Evolutionary conservation across 2,329 filamentous ascomycete genomes (phyloP), one percentile per base, ranked within the genome.

Genomic region (Fusarium pseudonygamai): DNA sequence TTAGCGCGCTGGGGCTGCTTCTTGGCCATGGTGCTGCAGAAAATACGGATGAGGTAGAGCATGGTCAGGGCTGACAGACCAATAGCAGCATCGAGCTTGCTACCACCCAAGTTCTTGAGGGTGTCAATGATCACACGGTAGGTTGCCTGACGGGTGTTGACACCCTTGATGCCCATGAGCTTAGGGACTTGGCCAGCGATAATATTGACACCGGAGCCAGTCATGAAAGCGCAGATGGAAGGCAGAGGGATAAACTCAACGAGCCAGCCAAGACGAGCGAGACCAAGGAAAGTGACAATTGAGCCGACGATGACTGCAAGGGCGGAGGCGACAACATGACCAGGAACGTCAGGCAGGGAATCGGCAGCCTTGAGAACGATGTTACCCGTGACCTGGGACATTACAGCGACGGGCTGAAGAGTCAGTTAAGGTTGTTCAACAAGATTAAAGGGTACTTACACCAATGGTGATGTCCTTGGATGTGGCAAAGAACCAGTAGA

Each of bases 401-500:
- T 87, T 75, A 87, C 85, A 28, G 85, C 85, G 24, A 87, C 86
- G 18, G 86, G 90, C 92, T 80, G 28, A 45, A 58, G 59, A 75
- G 76, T 79, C 61, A 72, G 64, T 63, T n/a, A 34, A 50, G 22
- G 40, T 53, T 16, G 16, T 37, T 34, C 50, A 18, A 36, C 20
- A 16, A n/a, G 20, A 18, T 37, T 7, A 24, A 39, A 43, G 12
- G 5, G 37, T 73, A 87, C 90, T 83, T 86, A 93, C 91, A 43
- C 94, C 94, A 73, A 97, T 96, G 24, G 94, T 96, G 79, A 97
- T 97, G 82, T 88, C 86, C 76, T 98, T 98, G 30, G 95, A 98
- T 1, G 96, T 98, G 43, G 95, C 96, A 79, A 98, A 98, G 82
- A 97, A 95, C 96, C 96, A 98, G 83, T 98, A 98, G 76, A 97